Conservation (phyloP, 1,139 yeast species). For the Chernovozyma aurita region DNA sequence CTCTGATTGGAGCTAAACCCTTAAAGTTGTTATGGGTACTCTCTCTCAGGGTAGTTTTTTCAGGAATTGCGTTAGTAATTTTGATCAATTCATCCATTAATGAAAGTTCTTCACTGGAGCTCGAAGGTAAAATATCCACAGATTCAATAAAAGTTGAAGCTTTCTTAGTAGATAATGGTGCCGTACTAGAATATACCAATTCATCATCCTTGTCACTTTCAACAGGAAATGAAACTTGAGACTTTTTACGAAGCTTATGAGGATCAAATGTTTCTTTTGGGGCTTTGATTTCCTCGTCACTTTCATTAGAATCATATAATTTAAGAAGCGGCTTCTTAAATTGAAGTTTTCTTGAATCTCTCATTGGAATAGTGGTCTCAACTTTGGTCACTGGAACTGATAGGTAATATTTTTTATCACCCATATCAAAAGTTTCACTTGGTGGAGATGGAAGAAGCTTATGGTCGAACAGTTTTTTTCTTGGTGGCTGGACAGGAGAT, state of each 20-base stretch:
- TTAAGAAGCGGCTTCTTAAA: conserved; percentile 3
- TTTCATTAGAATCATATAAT: background rate
- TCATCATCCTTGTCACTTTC: conserved; percentile 7
- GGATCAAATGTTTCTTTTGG: conserved; percentile 16
- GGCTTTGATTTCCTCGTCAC: conserved; percentile 2
- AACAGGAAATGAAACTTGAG: conserved; percentile 2
- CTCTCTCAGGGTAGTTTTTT: background rate
- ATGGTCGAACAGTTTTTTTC: conserved; percentile 5
- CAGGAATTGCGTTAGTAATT: conserved; percentile 3
- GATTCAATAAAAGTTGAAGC: background rate
- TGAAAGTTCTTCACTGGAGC: conserved; percentile 3
- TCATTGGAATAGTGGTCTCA: background rate
- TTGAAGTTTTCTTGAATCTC: conserved; percentile 6
- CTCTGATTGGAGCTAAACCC: conserved; percentile 41
- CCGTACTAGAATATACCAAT: conserved; percentile 5
- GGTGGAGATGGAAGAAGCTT: conserved; percentile 5
- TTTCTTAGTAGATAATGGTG: conserved; percentile 4
- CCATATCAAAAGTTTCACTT: conserved; percentile 2
- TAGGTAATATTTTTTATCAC: background rate
- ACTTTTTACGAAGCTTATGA: conserved; percentile 14
- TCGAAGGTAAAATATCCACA: background rate
- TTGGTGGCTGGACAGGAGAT: conserved; percentile 1
- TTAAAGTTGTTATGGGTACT: conserved; percentile 8
- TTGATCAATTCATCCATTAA: conserved; percentile 7
- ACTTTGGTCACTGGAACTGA: background rate